Percentiles rank a stretch among this genome's conserved stretches.
phyloP scores from a whole-genome alignment of 2,329 filamentous ascomycete genomes.

The Cladobotryum protrusum region DNA sequence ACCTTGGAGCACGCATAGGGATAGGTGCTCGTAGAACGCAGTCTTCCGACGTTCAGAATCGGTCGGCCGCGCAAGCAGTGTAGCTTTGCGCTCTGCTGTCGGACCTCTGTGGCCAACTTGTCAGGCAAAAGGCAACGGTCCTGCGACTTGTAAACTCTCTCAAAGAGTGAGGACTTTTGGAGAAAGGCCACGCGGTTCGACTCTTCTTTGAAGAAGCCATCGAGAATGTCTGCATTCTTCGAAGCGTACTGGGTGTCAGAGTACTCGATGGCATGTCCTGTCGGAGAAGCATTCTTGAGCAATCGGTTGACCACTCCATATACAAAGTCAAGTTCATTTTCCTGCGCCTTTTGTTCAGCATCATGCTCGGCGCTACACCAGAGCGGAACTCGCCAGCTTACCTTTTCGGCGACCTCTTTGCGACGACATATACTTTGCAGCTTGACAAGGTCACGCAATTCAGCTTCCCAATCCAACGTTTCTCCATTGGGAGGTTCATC shows the following conservation, averaged over 20 bases:
- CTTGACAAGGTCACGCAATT: constrained; percentile 38
- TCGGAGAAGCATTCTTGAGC: constrained; percentile 37
- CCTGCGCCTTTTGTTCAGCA: constrained; percentile 20
- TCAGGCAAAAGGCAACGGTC: not conserved
- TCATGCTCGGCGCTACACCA: not conserved
- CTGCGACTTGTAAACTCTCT: constrained; percentile 33
- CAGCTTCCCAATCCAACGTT: constrained; percentile 36
- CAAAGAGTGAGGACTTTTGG: constrained; percentile 57
- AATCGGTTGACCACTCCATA: constrained; percentile 39
- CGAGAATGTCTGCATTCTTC: constrained; percentile 40
- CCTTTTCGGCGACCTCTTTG: constrained; percentile 32
- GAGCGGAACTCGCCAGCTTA: constrained; percentile 16
- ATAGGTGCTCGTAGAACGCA: constrained; percentile 37
- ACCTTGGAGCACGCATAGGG: constrained; percentile 62
- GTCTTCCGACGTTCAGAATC: constrained; percentile 34
- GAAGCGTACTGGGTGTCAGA: constrained; percentile 37
- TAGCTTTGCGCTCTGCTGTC: constrained; percentile 63
- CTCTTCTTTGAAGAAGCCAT: constrained; percentile 37
- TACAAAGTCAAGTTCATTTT: constrained; percentile 42
- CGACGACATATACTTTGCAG: constrained; percentile 38
- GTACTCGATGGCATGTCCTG: constrained; percentile 24
- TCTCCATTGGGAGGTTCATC: constrained; percentile 24
- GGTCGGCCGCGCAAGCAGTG: constrained; percentile 65
- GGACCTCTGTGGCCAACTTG: constrained; percentile 22
- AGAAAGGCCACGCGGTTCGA: constrained; percentile 55